Base-by-base conservation (phyloP, 2,329 filamentous ascomycete species). In the Chrysoporthe deuterocubensis region DNA sequence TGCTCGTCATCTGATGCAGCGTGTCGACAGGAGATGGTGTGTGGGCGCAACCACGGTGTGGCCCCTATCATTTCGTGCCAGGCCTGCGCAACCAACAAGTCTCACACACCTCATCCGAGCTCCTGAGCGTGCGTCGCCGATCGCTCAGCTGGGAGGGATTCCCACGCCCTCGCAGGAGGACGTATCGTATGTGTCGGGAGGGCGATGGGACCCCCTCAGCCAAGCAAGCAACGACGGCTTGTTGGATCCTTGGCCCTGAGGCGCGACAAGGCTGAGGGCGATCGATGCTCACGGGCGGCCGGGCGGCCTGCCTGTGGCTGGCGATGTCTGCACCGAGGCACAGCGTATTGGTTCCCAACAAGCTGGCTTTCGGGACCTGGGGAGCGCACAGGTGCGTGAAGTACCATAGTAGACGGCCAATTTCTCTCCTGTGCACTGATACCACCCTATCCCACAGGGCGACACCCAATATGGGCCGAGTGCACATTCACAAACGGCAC, bases 1-100 rank as follows among this genome's bases (percentile, higher is more conserved):
- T 26, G 11, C n/a, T 40, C 57, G 42, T 61, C 59, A 61, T 46
- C 42, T 46, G 59, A 61, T 46, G 43, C 59, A 46, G 43, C 26
- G 59, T 7, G 44, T 34, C 26, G 8, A 46, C 16, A 46, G 4
- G 43, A 61, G 59, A 46, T 61, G 59, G 59, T 61, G 59, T 48
- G 59, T 42, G 21, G 59, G 48, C 43, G 43, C 43, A 61, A 26
- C 40, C 40, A 61, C 13, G 43, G 57, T 58, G 56, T 58, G 2
- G 56, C 56, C 37, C 56, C 56, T 58, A 58, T 58, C 32, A 58
- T 58, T 42, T n/a, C n/a, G 56, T 40, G 16, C 6, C 34, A 58
- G 34, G 56, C n/a, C 37, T 58, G 56, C 56, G 56, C 40, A 60
- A 60, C 57, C 57, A 7, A 44, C 18, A 16, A 58, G 16, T 37